Evolutionary conservation across 2,329 filamentous ascomycete genomes (phyloP).

Genomic region (Gyromitra esculenta): DNA sequence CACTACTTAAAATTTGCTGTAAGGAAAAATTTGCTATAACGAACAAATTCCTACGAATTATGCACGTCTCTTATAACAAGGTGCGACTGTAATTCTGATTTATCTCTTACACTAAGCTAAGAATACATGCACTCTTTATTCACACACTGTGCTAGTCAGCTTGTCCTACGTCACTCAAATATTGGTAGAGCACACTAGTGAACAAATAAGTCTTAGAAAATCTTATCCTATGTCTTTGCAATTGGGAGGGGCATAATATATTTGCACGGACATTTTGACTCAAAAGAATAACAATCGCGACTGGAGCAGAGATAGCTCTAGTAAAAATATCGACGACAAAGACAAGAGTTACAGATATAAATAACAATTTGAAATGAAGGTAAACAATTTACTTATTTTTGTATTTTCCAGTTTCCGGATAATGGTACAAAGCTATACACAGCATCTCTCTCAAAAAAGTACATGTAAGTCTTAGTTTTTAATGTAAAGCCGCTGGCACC

Average conservation of each 20-base stretch:
- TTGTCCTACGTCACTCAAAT: too few species aligned
- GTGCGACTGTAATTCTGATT: not conserved
- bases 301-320: not conserved
- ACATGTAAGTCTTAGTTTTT: not conserved
- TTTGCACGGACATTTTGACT: not conserved
- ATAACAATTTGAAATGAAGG: not conserved
- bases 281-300: not conserved
- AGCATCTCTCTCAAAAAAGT: not conserved
- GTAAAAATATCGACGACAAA: not conserved
- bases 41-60: too few species aligned
- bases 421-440: slow-evolving; percentile 17
- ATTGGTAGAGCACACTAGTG: too few species aligned
- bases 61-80: too few species aligned
- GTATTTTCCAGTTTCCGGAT: slow-evolving; percentile 12
- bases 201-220: too few species aligned
- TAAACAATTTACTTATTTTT: slow-evolving; percentile 27
- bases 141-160: too few species aligned
- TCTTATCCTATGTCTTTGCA: too few species aligned
- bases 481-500: slow-evolving; percentile 13
- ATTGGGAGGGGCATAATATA: not conserved
- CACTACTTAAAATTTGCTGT: too few species aligned
- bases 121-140: too few species aligned
- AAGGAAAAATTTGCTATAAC: too few species aligned
- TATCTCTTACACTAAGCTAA: not conserved
- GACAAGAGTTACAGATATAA: not conserved